A percentile compares a stretch with the other conserved stretches of the same genome.
These are phyloP conservation scores for Penicillium freii DNA, from an alignment of 2,329 filamentous ascomycete genomes.

Conservation along the genomic window DNA sequence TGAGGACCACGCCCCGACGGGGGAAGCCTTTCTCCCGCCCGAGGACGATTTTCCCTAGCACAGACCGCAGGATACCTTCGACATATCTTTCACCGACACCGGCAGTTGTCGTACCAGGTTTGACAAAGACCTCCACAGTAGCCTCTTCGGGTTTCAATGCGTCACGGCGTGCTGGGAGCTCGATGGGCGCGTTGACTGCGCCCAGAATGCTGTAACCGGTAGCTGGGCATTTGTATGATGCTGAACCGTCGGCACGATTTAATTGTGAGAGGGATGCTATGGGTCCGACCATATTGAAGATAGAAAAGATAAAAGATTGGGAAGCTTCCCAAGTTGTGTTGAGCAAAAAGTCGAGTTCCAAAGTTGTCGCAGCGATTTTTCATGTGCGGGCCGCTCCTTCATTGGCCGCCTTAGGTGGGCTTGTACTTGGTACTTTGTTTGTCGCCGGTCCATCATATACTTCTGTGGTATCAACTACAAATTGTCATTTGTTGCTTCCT, in stretches of 20 bases:
- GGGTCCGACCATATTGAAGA: constrained; percentile 36
- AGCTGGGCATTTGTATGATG: constrained; percentile 41
- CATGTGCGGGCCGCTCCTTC: constrained; percentile 17
- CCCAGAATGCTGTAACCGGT: constrained; percentile 76
- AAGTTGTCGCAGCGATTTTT: constrained; percentile 16
- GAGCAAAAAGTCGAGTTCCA: background rate
- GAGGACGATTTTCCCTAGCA: constrained; percentile 42
- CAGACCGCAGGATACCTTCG: constrained; percentile 54
- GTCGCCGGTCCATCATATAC: background rate
- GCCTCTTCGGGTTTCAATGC: constrained; percentile 84
- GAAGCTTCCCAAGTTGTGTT: background rate
- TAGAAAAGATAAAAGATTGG: background rate
- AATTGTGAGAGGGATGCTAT: constrained; percentile 36
- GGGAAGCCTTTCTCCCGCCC: constrained; percentile 44
- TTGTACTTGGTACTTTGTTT: constrained; percentile 1
- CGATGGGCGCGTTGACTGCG: constrained; percentile 88
- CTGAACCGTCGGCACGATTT: constrained; percentile 41
- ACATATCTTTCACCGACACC: constrained; percentile 81
- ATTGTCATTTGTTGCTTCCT: background rate
- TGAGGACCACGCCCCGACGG: constrained; percentile 44
- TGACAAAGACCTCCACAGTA: constrained; percentile 81
- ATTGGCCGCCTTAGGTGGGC: constrained; percentile 14
- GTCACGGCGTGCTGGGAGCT: constrained; percentile 76
- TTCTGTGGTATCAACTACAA: background rate
- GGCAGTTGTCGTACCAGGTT: constrained; percentile 80